phyloP scores from a whole-genome alignment of 1,284 basidiomycete species.

The Ganoderma sp. region DNA sequence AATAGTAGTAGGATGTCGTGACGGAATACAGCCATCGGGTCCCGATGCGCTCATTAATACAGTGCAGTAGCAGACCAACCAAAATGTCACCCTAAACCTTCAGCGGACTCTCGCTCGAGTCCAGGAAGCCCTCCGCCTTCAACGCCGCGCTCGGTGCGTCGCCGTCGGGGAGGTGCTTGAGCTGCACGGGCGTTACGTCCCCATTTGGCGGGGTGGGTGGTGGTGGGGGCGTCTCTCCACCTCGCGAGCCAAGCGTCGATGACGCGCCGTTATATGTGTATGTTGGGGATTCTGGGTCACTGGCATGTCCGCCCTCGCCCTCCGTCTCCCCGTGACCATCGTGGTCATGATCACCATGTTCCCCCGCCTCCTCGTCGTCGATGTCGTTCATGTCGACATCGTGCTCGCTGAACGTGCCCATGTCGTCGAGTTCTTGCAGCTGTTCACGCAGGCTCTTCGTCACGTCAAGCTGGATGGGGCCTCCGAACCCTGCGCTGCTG shows the following conservation, averaged over 20 bases:
- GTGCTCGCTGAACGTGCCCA: constrained; percentile 38
- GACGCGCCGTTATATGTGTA: constrained; percentile 24
- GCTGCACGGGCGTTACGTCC: constrained; percentile 47
- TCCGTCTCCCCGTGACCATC: constrained; percentile 28
- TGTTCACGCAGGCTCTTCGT: constrained; percentile 63
- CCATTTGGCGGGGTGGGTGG: constrained; percentile 55
- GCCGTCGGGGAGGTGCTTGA: constrained; percentile 54
- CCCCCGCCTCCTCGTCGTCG: constrained; percentile 26
- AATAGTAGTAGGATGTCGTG: constrained; percentile 16
- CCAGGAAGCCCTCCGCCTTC: constrained; percentile 74
- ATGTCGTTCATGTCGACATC: constrained; percentile 38
- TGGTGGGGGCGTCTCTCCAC: constrained; percentile 52
- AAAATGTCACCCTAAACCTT: constrained; percentile 46
- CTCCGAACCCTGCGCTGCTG: constrained; percentile 46
- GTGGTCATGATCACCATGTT: constrained; percentile 23
- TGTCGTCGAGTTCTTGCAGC: constrained; percentile 64
- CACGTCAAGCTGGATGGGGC: constrained; percentile 47
- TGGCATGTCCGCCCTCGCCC: constrained; percentile 23
- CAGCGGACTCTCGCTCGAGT: constrained; percentile 72
- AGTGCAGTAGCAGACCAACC: constrained; percentile 31
- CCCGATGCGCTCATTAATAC: constrained; percentile 27
- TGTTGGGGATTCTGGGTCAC: constrained; percentile 33
- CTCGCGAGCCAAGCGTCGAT: constrained; percentile 37
- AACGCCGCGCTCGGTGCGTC: constrained; percentile 63
- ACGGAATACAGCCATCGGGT: constrained; percentile 15